Conservation (phyloP, 495 filamentous ascomycete genomes). For the Hypoxylon subgilvum region DNA sequence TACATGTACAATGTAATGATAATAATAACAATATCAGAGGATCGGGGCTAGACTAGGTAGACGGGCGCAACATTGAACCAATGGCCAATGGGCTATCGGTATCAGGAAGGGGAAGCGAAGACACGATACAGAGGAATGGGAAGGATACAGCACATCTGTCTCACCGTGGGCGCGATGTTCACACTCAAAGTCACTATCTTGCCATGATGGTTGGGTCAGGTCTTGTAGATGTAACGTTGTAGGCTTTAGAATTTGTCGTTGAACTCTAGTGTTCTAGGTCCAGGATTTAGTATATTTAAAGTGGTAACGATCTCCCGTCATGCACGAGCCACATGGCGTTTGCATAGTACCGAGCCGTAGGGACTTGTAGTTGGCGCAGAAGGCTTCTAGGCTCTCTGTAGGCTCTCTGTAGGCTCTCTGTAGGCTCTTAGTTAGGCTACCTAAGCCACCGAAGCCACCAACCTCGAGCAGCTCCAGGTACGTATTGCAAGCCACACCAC, state of each 20-base stretch:
- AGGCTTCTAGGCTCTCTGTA: too few relatives aligned
- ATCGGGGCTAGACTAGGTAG: constrained; percentile 1
- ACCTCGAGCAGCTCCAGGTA: too few relatives aligned
- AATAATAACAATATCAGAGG: neutral
- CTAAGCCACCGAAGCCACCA: too few relatives aligned
- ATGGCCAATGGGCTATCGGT: constrained; percentile 18
- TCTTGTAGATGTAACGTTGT: constrained; percentile 40
- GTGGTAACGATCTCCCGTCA: constrained; percentile 28
- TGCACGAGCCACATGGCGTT: constrained; percentile 39
- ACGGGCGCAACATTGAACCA: too few relatives aligned
- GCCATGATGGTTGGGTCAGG: neutral
- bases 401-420: too few relatives aligned
- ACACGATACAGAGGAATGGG: neutral
- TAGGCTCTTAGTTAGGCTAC: too few relatives aligned
- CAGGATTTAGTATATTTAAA: constrained; percentile 28
- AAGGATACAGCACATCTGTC: constrained; percentile 24
- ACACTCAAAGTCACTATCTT: constrained; percentile 21
- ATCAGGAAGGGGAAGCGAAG: constrained; percentile 2
- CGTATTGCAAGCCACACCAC: too few relatives aligned
- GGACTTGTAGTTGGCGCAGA: too few relatives aligned
- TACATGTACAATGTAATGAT: too few relatives aligned
- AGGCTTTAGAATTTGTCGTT: constrained; percentile 26
- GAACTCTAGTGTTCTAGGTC: constrained; percentile 30
- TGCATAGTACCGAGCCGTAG: constrained; percentile 22
- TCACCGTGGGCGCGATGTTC: constrained; percentile 33